Evolutionary conservation across 768 basidiomycete species (phyloP).

Genomic region (Lentinula sp.): DNA sequence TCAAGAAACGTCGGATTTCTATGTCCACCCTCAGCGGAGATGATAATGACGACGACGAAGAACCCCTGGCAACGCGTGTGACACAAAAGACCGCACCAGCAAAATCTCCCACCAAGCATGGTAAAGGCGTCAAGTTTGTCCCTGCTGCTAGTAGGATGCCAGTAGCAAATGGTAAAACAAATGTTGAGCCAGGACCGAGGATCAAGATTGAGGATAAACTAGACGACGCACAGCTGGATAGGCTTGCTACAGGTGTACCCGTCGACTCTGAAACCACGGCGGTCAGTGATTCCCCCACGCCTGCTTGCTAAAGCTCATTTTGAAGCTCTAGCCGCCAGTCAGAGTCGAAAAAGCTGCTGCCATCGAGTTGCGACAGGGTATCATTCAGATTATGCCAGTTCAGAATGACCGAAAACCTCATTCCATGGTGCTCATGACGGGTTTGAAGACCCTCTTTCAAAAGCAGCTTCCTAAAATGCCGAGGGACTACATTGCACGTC

Average conservation of each 20-base stretch:
- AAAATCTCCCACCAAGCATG: conserved; percentile 11
- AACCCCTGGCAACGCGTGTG: conserved; percentile 50
- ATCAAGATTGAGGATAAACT: conserved; percentile 76
- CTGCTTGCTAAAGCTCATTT: conserved; percentile 6
- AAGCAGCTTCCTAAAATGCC: conserved; percentile 99
- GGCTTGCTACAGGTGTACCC: conserved; percentile 76
- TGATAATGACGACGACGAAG: conserved; percentile 48
- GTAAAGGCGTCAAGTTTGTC: conserved; percentile 37
- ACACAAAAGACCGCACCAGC: conserved; percentile 15
- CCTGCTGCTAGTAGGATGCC: background rate
- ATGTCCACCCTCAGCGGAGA: conserved; percentile 49
- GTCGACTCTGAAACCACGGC: conserved; percentile 53
- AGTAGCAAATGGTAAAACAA: conserved; percentile 41
- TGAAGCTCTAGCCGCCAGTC: conserved; percentile 34
- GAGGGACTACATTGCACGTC: conserved; percentile 92
- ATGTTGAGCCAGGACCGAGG: conserved; percentile 42
- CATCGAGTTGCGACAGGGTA: conserved; percentile 71
- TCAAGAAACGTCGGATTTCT: conserved; percentile 50
- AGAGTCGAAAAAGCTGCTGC: conserved; percentile 75
- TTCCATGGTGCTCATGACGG: conserved; percentile 81
- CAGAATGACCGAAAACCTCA: conserved; percentile 75
- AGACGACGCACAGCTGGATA: conserved; percentile 69
- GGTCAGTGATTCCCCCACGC: conserved; percentile 27
- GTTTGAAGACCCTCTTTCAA: conserved; percentile 96
- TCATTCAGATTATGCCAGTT: conserved; percentile 81